A percentile compares a stretch with the other conserved stretches of the same genome.
Conservation (phyloP, 768 basidiomycete genomes). For the Cystobasidium onofrii region DNA sequence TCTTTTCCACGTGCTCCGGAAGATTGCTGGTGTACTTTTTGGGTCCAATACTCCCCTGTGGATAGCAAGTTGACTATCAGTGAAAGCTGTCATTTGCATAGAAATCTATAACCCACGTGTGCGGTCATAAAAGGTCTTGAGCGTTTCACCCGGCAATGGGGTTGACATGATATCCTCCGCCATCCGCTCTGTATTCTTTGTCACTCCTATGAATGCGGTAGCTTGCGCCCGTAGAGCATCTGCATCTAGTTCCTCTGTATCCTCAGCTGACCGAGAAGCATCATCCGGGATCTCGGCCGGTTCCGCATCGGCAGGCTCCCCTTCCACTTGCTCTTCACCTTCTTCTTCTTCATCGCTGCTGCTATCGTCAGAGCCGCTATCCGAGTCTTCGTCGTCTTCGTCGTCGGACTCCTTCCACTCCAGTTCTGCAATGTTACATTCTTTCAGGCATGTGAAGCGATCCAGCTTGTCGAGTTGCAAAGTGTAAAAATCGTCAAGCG, state of each 20-base stretch:
- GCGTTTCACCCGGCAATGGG: constrained; percentile 72
- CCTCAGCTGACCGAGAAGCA: constrained; percentile 5
- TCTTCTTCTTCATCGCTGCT: constrained; percentile 44
- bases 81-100: no score
- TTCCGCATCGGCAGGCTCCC: constrained; percentile 37
- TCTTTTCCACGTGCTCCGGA: constrained; percentile 65
- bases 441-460: constrained; percentile 63
- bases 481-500: constrained; percentile 76
- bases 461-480: constrained; percentile 80
- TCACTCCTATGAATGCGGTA: constrained; percentile 57
- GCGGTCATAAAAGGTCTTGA: constrained; percentile 73
- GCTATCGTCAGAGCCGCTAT: constrained; percentile 35
- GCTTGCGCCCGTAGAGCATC: constrained; percentile 50
- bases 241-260: constrained; percentile 40
- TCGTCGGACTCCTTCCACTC: constrained; percentile 49
- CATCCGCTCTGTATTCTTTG: constrained; percentile 51
- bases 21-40: constrained; percentile 55
- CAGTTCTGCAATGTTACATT: constrained; percentile 54
- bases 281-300: constrained; percentile 35
- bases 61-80: no score
- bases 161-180: constrained; percentile 68
- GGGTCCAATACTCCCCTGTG: constrained; percentile 71
- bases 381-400: constrained; percentile 49
- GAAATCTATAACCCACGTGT: constrained; percentile 54
- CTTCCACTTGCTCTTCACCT: constrained; percentile 44